These are phyloP conservation scores for Penicillium paxilli DNA, from an alignment of 495 filamentous ascomycete genomes.

Conservation along the genomic window DNA sequence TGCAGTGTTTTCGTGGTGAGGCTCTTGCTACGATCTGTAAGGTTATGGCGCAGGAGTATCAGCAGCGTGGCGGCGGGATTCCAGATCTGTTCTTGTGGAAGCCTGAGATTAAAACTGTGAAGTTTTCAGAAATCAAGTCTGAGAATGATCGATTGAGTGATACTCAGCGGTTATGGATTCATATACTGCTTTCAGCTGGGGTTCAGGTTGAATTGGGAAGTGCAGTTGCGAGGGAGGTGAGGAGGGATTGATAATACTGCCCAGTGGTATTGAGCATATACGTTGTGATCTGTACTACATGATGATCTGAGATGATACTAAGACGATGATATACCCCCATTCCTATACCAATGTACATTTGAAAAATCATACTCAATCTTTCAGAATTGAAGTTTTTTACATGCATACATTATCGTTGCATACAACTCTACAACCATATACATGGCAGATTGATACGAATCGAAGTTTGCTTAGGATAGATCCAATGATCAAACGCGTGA, in stretches of 20 bases:
- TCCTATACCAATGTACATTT: no score
- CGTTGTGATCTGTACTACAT: constrained; percentile 9
- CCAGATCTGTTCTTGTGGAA: constrained; percentile 93
- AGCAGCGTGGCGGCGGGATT: constrained; percentile 80
- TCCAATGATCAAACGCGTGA: constrained; percentile 8
- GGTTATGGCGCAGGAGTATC: constrained; percentile 93
- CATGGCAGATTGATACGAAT: no score
- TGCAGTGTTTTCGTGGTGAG: constrained; percentile 73
- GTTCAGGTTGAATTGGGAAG: constrained; percentile 86
- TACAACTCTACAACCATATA: no score
- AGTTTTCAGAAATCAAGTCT: constrained; percentile 91
- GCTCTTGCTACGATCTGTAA: constrained; percentile 83
- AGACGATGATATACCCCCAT: no score
- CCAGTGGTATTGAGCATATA: constrained; percentile 2
- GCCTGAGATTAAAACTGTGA: constrained; percentile 55
- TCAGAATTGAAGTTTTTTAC: no score
- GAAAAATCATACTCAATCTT: no score
- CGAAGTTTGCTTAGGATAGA: neutral
- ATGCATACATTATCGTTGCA: no score
- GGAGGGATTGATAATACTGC: constrained; percentile 11
- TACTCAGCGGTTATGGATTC: constrained; percentile 95
- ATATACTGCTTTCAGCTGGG: constrained; percentile 82
- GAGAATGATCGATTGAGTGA: constrained; percentile 96
- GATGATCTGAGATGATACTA: neutral
- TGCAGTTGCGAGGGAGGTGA: constrained; percentile 75